Evolutionary conservation across 306 rosid genomes (phyloP).

Genomic region (Cicer arietinum): DNA sequence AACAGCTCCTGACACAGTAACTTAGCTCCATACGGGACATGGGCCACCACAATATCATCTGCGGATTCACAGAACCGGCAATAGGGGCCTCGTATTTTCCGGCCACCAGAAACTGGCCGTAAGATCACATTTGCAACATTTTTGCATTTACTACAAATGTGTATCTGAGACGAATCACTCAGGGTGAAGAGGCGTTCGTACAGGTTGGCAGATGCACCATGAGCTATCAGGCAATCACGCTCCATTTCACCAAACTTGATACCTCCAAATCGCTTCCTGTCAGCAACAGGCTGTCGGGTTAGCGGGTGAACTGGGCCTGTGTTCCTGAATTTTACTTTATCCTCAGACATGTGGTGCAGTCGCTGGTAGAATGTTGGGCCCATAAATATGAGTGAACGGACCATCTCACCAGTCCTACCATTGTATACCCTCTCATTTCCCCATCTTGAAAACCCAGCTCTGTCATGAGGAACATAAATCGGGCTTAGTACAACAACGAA

Average conservation of each 20-base stretch:
- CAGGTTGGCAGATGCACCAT: constrained; percentile 94
- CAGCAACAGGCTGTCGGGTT: constrained; percentile 97
- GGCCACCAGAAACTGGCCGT: constrained; percentile 74
- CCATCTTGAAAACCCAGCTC: constrained; percentile 89
- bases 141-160: constrained; percentile 76
- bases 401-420: constrained; percentile 94
- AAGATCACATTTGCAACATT: constrained; percentile 76
- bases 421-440: constrained; percentile 93
- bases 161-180: constrained; percentile 89
- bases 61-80: constrained; percentile 79
- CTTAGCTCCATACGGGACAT: constrained; percentile 93
- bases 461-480: constrained; percentile 46
- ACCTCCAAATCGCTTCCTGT: constrained; percentile 94
- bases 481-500: not conserved
- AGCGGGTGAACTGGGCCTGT: constrained; percentile 99
- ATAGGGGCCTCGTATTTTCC: constrained; percentile 84
- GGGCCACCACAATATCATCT: constrained; percentile 75
- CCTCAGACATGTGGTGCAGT: constrained; percentile 94
- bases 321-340: constrained; percentile 91
- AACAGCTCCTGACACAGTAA: constrained; percentile 90
- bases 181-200: constrained; percentile 95
- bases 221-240: constrained; percentile 95
- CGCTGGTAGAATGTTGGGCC: constrained; percentile 98
- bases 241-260: constrained; percentile 99
- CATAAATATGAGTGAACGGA: constrained; percentile 84